A percentile compares a stretch with the other conserved stretches of the same genome.
These are phyloP conservation scores for Nyssa sinensis DNA, from an alignment of 148 eudicot species.

Conservation along the genomic window DNA sequence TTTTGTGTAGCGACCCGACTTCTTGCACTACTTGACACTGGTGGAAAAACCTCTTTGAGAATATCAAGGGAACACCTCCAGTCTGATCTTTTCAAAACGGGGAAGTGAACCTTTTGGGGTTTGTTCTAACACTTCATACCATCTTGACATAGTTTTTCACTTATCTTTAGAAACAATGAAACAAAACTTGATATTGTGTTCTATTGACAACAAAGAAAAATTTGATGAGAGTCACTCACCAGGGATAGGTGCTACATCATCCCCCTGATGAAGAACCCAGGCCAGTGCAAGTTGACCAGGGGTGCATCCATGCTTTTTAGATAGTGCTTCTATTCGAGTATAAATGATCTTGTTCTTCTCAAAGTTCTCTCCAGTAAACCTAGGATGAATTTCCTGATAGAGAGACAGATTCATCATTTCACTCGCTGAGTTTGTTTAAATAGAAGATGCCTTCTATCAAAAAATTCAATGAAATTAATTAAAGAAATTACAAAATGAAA, in stretches of 20 bases:
- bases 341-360: conserved; percentile 68
- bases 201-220: not conserved
- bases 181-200: too few species aligned
- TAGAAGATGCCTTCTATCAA: not conserved
- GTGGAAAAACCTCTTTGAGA: too few species aligned
- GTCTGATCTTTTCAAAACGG: too few species aligned
- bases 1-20: too few species aligned
- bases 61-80: too few species aligned
- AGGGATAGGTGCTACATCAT: conserved; percentile 75
- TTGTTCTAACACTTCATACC: not conserved
- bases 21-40: too few species aligned
- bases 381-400: conserved; percentile 47
- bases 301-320: conserved; percentile 59
- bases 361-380: conserved; percentile 55
- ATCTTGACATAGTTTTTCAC: not conserved
- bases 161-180: too few species aligned
- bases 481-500: too few species aligned
- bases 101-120: not conserved
- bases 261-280: conserved; percentile 80
- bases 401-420: not conserved
- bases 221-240: conserved; percentile 38
- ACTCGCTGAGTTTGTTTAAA: not conserved
- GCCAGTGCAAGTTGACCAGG: conserved; percentile 73
- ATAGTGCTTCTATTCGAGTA: conserved; percentile 39
- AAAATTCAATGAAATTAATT: not conserved